Conservation (phyloP, 805 yeast genomes). For the Candida multigemmis region DNA sequence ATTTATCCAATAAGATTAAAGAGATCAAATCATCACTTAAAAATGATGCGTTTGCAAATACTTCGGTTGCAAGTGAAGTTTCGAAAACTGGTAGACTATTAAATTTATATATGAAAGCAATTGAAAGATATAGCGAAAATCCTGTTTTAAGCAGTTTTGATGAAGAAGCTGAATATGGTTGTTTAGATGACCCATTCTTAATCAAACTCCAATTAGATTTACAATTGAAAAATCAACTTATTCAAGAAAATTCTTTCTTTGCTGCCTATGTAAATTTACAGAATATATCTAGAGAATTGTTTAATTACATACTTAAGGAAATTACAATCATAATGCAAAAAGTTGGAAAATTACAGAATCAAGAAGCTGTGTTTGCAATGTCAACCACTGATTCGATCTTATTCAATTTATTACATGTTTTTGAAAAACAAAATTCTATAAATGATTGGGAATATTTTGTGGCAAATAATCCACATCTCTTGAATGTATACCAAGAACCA, state of each 20-base stretch:
- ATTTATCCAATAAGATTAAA: conserved; percentile 27
- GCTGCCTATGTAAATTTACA: conserved; percentile 34
- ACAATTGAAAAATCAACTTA: conserved; percentile 30
- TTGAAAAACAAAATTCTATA: conserved; percentile 14
- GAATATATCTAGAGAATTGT: conserved; percentile 29
- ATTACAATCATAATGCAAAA: conserved; percentile 20
- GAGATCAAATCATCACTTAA: conserved; percentile 30
- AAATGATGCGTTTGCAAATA: conserved; percentile 33
- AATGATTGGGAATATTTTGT: conserved; percentile 32
- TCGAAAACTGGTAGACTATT: conserved; percentile 52
- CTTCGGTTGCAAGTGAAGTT: conserved; percentile 30
- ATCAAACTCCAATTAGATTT: conserved; percentile 29
- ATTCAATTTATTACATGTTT: conserved; percentile 13
- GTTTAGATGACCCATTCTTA: conserved; percentile 32
- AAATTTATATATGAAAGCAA: conserved; percentile 18
- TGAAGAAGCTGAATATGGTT: conserved; percentile 11
- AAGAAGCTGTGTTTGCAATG: conserved; percentile 13
- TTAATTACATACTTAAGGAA: conserved; percentile 28
- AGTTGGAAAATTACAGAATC: conserved; percentile 17
- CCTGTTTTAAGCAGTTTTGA: conserved; percentile 8
- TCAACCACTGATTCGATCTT: conserved; percentile 3
- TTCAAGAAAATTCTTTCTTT: conserved; percentile 31
- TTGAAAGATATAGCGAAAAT: conserved; percentile 26
- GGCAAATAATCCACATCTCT: conserved; percentile 42
- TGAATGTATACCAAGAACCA: conserved; percentile 40